phyloP scores from a whole-genome alignment of 345 rosid genomes.

The Brassica carinata region DNA sequence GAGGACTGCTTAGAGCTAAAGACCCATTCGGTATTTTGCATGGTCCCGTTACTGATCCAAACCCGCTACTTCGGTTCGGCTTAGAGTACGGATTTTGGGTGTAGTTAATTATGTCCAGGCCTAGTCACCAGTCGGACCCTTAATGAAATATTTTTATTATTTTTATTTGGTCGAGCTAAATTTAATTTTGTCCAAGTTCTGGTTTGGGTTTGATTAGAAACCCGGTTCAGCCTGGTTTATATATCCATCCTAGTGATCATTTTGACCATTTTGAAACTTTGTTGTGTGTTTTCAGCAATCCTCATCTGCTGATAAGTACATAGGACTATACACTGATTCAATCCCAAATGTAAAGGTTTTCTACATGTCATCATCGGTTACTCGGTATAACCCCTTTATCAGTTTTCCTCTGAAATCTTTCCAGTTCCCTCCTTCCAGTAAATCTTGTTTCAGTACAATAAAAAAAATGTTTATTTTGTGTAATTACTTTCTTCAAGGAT shows the following conservation, averaged over 20 bases:
- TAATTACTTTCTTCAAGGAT: constrained; percentile 48
- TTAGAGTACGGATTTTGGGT: neutral
- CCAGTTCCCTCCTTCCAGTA: neutral
- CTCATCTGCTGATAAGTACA: constrained; percentile 57
- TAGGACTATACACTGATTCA: constrained; percentile 64
- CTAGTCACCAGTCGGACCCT: neutral
- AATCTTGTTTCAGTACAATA: neutral
- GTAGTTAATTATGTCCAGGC: neutral
- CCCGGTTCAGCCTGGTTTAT: neutral
- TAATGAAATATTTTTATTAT: too few relatives aligned
- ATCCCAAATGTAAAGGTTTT: constrained; percentile 51
- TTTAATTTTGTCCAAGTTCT: neutral
- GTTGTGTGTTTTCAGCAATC: constrained; percentile 50
- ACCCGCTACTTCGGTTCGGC: neutral
- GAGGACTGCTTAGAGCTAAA: neutral
- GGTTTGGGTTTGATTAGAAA: too few relatives aligned
- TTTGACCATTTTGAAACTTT: constrained; percentile 13
- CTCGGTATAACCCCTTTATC: constrained; percentile 36
- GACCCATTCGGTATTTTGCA: neutral
- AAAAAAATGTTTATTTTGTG: neutral
- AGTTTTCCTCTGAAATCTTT: neutral
- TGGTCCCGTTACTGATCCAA: neutral
- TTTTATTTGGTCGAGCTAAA: too few relatives aligned
- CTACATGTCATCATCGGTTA: constrained; percentile 60
- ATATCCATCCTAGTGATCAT: neutral